Conservation (phyloP, 169 alveolate species). For the Plasmodium falciparum region DNA sequence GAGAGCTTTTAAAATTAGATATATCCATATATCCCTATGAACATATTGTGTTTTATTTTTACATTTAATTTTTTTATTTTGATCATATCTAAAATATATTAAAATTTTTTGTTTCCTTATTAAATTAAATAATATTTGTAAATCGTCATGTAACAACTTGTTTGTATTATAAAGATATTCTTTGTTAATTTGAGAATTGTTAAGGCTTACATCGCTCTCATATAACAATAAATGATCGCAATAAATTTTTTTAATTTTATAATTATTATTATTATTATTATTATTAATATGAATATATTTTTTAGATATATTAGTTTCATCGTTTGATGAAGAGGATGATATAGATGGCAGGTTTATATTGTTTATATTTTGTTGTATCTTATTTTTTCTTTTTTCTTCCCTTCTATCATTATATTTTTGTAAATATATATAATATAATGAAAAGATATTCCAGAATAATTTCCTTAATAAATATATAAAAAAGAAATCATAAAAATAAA, state of each 20-base stretch:
- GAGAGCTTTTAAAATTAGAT: constrained; percentile 30
- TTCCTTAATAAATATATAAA: constrained; percentile 64
- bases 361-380: neutral
- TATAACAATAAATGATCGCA: constrained; percentile 20
- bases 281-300: neutral
- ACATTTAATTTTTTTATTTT: constrained; percentile 50
- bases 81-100: constrained; percentile 59
- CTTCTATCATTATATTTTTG: neutral
- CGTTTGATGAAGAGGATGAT: neutral
- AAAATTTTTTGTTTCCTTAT: constrained; percentile 37
- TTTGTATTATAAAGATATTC: constrained; percentile 42
- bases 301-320: neutral
- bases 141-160: constrained; percentile 18
- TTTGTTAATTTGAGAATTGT: constrained; percentile 32
- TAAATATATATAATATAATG: constrained; percentile 37
- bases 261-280: no score
- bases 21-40: constrained; percentile 51
- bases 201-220: constrained; percentile 69
- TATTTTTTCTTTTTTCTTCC: neutral
- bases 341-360: neutral
- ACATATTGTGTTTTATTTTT: constrained; percentile 62
- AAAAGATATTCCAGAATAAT: constrained; percentile 66
- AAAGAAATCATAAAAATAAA: constrained; percentile 72
- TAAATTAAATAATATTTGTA: constrained; percentile 41
- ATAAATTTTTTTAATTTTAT: no score